Evolutionary conservation across 106 monocot genomes (phyloP), one percentile per base, ranked within the genome.

Genomic region (Dendrobium chrysotoxum): DNA sequence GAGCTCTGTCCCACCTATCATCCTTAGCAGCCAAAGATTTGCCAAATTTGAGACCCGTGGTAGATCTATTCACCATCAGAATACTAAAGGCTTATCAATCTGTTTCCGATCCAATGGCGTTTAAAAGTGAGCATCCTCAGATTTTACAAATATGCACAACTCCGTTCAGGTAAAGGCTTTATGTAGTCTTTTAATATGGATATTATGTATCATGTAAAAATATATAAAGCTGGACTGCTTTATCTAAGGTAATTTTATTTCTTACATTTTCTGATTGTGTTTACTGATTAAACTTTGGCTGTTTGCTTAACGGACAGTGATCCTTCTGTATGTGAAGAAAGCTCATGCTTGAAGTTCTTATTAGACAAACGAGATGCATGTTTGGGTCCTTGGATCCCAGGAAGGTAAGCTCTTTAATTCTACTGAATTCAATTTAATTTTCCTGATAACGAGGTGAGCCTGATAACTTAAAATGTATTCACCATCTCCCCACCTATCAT

Each of bases 311-410:
- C 80, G 67, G 58, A 40, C 80, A 94, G 98, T 81, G 88, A 92
- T 72, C 91, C 98, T 72, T 91, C 83, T 85, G 82, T 82, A 79
- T 90, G 76, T 76, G 94, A 89, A 86, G 98, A 92, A 87, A 95
- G 98, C 75, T 98, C 98, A 40, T 94, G 88, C 74, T 84, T 98
- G 84, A 92, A 91, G 83, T 78, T 88, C 57, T 86, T 98, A 55
- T 87, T 98, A 57, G 98, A 98, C 82, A 98, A 93, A 80, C 89
- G 92, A 77, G 98, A 98, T 83, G 88, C 92, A 55, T 94, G 85
- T 78, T 82, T 98, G 53, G 98, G 98, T 77, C 98, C 98, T 81
- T 95, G 98, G 98, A 93, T 84, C 54, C 92, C 95, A 81, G 98
- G 98, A 87, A 93, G 96, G 96, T 96, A 87, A 40, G 23, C 30